These are phyloP conservation scores for Skeletonema grethae DNA, from an alignment of 108 stramenopile species.

Conservation along the genomic window DNA sequence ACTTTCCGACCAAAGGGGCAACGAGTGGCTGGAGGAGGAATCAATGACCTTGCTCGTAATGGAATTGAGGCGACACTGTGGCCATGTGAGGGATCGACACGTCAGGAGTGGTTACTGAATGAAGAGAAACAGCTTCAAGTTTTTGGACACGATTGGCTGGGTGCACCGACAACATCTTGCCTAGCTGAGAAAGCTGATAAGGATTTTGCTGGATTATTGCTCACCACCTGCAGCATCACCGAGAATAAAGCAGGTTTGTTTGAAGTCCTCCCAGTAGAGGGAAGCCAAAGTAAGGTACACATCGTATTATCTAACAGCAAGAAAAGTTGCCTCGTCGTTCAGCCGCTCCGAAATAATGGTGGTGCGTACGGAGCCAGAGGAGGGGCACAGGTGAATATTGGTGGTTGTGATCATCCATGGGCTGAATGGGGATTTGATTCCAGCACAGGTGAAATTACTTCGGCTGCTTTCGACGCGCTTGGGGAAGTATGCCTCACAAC, in stretches of 20 bases:
- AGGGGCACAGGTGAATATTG: slow-evolving; percentile 70
- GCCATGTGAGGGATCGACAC: slow-evolving; percentile 90
- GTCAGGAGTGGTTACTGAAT: slow-evolving; percentile 70
- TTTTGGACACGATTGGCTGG: slow-evolving; percentile 80
- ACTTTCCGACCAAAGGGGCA: slow-evolving; percentile 70
- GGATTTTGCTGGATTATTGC: slow-evolving; percentile 57
- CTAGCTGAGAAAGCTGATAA: slow-evolving; percentile 44
- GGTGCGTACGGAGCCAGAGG: slow-evolving; percentile 79
- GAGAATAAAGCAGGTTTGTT: slow-evolving; percentile 47
- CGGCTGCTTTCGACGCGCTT: slow-evolving; percentile 46
- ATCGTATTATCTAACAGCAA: slow-evolving; percentile 33
- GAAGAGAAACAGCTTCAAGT: slow-evolving; percentile 58
- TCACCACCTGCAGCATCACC: slow-evolving; percentile 49
- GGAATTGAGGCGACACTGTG: slow-evolving; percentile 85
- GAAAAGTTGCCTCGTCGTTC: slow-evolving; percentile 52
- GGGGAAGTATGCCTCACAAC: slow-evolving; percentile 85
- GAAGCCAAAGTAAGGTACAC: slow-evolving; percentile 9
- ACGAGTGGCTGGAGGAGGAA: slow-evolving; percentile 73
- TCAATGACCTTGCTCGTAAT: slow-evolving; percentile 77
- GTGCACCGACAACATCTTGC: slow-evolving; percentile 72
- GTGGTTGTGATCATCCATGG: slow-evolving; percentile 53
- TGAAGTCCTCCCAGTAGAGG: slow-evolving; percentile 39
- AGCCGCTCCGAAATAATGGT: slow-evolving; percentile 61
- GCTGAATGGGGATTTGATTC: slow-evolving; percentile 60
- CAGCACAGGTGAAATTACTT: slow-evolving; percentile 63